A percentile compares a stretch with the other conserved stretches of the same genome.
Conservation (phyloP, 129 eudicot genomes). For the Flaveria ramosissima region DNA sequence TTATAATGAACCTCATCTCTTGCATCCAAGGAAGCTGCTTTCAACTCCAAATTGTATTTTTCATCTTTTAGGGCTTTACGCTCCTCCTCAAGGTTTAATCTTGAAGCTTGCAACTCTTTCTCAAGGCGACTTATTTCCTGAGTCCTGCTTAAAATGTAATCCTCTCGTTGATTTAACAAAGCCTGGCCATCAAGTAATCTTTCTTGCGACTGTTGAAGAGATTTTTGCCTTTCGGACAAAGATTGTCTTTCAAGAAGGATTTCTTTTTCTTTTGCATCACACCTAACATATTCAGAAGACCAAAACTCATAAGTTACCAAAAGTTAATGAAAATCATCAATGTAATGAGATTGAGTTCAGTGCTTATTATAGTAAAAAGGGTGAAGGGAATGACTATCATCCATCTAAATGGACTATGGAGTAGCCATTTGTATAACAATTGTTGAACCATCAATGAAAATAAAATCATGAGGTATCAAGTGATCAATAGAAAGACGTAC, state of each 20-base stretch:
- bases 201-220: conserved; percentile 65
- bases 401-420: neutral
- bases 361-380: conserved; percentile 18
- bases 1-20: conserved; percentile 64
- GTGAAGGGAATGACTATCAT: neutral
- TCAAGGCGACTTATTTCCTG: conserved; percentile 65
- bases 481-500: conserved; percentile 45
- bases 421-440: neutral
- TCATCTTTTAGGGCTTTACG: conserved; percentile 49
- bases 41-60: conserved; percentile 50
- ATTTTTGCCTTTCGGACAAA: conserved; percentile 71
- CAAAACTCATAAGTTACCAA: conserved; percentile 1
- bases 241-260: conserved; percentile 74
- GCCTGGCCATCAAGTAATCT: conserved; percentile 79
- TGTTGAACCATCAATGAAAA: neutral
- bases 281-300: conserved; percentile 39
- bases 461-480: conserved; percentile 1
- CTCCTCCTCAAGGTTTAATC: conserved; percentile 51
- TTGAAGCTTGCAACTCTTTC: conserved; percentile 64
- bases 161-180: conserved; percentile 81
- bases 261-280: conserved; percentile 85
- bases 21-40: conserved; percentile 57
- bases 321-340: conserved; percentile 5
- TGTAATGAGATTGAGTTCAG: neutral
- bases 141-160: conserved; percentile 52